Conservation (phyloP, 805 yeast species). For the Metschnikowia santaceciliae region DNA sequence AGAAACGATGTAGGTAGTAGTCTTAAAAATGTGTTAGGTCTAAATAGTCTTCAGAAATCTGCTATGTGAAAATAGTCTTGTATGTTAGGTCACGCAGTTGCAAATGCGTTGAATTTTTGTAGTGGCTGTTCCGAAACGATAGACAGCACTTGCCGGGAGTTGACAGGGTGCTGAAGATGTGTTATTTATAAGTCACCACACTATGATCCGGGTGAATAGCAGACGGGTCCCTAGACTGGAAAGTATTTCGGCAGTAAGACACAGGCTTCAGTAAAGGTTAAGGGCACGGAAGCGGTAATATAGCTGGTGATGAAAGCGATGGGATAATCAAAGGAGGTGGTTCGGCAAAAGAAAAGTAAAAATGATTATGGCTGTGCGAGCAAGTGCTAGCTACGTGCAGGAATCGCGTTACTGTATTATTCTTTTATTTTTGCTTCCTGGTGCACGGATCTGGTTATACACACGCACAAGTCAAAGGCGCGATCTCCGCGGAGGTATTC, state of each 20-base stretch:
- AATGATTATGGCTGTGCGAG: conserved; percentile 3
- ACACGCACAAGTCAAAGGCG: background rate
- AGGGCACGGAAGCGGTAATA: background rate
- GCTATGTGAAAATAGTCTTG: background rate
- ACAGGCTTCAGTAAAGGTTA: background rate
- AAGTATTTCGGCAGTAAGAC: background rate
- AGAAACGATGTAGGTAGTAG: too few species aligned
- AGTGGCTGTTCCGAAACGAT: background rate
- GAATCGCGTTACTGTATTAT: background rate
- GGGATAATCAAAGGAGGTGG: background rate
- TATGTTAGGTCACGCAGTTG: too few species aligned
- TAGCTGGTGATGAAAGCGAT: background rate
- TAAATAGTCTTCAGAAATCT: background rate
- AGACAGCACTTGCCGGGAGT: background rate
- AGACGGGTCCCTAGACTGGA: background rate
- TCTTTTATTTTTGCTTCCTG: background rate
- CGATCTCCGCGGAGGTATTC: background rate
- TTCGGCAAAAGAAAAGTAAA: background rate
- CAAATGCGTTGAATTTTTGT: background rate
- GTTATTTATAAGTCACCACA: background rate
- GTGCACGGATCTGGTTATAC: background rate
- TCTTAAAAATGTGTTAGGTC: too few species aligned
- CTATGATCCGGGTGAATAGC: background rate
- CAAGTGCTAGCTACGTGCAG: background rate
- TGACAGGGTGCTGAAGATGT: background rate